Percentiles rank a stretch among this genome's conserved stretches.
Evolutionary conservation across 2,329 filamentous ascomycete genomes (phyloP).

Genomic region (Beauveria bassiana): DNA sequence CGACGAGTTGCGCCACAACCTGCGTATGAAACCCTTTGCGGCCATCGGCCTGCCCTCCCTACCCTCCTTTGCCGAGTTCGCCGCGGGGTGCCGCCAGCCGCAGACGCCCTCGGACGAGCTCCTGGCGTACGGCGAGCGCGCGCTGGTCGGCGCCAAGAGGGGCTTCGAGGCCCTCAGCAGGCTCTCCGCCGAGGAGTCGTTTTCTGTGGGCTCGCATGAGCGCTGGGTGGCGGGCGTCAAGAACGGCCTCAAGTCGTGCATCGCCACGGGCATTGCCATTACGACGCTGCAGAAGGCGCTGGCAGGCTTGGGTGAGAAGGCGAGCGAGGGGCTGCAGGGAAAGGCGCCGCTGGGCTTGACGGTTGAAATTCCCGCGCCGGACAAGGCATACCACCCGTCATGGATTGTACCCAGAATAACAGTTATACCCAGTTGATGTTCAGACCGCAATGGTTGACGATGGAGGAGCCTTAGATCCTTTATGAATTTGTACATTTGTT

Average conservation of each 20-base stretch:
- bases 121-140: constrained; percentile 37
- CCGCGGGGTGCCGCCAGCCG: constrained; percentile 31
- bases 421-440: constrained; percentile 13
- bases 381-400: constrained; percentile 54
- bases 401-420: constrained; percentile 53
- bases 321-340: background rate
- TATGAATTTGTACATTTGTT: background rate
- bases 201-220: constrained; percentile 48
- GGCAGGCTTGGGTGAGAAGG: background rate
- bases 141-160: constrained; percentile 41
- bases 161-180: constrained; percentile 50
- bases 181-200: constrained; percentile 43
- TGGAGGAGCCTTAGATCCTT: too few relatives aligned
- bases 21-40: constrained; percentile 81
- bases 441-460: background rate
- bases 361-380: constrained; percentile 44
- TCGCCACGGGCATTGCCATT: constrained; percentile 60
- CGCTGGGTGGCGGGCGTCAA: constrained; percentile 55
- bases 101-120: constrained; percentile 32
- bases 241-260: constrained; percentile 59
- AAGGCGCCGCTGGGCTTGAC: constrained; percentile 29
- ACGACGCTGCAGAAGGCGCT: constrained; percentile 51
- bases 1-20: constrained; percentile 63
- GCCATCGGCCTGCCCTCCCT: constrained; percentile 59
- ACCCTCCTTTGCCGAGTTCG: constrained; percentile 56